Base-by-base conservation (phyloP, 352 stramenopile species). In the Pythium apleroticum region DNA sequence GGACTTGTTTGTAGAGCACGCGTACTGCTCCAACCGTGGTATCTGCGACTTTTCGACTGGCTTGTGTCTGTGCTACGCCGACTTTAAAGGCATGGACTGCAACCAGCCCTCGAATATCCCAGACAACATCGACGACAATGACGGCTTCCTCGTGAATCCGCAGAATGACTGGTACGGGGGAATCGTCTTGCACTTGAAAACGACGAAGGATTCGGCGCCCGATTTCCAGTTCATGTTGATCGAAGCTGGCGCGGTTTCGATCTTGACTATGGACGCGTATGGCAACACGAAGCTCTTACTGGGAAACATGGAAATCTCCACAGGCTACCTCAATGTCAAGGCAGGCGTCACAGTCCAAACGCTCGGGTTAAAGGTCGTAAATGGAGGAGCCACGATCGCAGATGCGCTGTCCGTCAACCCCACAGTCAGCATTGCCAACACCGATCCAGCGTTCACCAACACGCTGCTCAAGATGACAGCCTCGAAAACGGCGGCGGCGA, bases 1-100 rank as follows among this genome's bases (percentile, higher is more conserved):
- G 39, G 17, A 12, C 4, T 8, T 28, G 25, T 17, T 22, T 66
- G 49, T 25, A 90, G 88, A 96, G 59, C 89, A 95, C 56, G 60
- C 72, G 20, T 92, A 80, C 53, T 96, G 88, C 61, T 84, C 85
- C 3, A 87, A 88, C n/a, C 80, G 88, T 46, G 88, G 88, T 6
- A 59, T 88, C 9, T 96, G 88, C 46, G 80, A 93, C 50, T 93
- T 93, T 41, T 70, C 57, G 14, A 81, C 69, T 10, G 88, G 88
- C 1, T 55, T 78, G 31, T 96, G 88, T 48, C 59, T 73, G 8
- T 95, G 88, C 63, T 91, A 93, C 27, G 58, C 80, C 0, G 86
- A 90, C 50, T 96, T 90, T 63, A 89, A 87, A 37, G 81, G 75
- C 2, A 71, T 80, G 46, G 83, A 91, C 45, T 94, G 86, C 64